Evolutionary conservation across 768 basidiomycete species (phyloP), one percentile per base, ranked within the genome.

Genomic region (Solioccasus polychromus): DNA sequence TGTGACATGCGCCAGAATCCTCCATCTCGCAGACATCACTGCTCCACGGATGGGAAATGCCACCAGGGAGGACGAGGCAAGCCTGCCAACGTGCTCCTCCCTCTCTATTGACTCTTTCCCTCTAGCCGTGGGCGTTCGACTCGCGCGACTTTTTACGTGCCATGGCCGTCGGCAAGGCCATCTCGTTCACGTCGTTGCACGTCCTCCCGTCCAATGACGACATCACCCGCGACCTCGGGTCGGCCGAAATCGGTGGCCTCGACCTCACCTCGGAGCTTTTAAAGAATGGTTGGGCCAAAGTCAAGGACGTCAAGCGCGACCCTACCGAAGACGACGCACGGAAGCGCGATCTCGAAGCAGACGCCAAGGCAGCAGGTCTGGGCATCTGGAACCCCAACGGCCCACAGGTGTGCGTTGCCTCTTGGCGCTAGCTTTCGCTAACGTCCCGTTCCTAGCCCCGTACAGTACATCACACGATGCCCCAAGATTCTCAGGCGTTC

Each of bases 111-210:
- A 23, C 11, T 35, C 37, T 25, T 11, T 1, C 25, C 1, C 14
- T 24, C 15, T 53, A 95, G 90, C 81, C 85, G 6, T 92, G 86
- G 82, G 88, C 95, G 2, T 96, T 86, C 65, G 90, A 94, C 62
- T 81, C 92, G 37, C 86, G 96, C 53, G 96, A 97, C 69, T 96
- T 85, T 68, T 73, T 98, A 28, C 85, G 96, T 34, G 71, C 82
- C 19, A 69, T 93, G 36, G 73, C 83, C 10, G 92, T 97, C 40
- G 95, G 94, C 53, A 97, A 96, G 63, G 84, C 94, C 67, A 76
- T 97, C 57, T 77, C 84, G 0, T 96, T 95, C 68, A 77, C 76
- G 20, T 82, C 92, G 8, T 80, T 80, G 20, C 91, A 96, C 66
- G 83, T 85, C 31, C 71, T 96, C 32, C 78, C 88, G 9, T 68